Percentiles rank a stretch among this genome's conserved stretches.
phyloP scores from a whole-genome alignment of 2,329 filamentous ascomycete genomes.

The Fusarium nelsonii region DNA sequence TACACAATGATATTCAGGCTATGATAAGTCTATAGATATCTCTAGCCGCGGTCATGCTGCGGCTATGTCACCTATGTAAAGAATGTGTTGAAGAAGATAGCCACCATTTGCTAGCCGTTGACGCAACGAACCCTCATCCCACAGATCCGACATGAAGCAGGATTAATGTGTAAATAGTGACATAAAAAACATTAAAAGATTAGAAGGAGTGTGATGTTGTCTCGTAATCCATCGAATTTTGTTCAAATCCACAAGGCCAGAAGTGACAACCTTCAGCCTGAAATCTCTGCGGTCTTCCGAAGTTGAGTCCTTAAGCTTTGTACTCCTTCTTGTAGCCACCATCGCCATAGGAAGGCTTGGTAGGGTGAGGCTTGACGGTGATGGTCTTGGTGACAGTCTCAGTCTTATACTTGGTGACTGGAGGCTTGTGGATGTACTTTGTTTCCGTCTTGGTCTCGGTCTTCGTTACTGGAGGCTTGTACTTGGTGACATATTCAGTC shows the following conservation, averaged over 20 bases:
- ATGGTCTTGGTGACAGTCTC: conserved; percentile 13
- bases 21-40: conserved; percentile 23
- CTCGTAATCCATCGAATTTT: conserved; percentile 7
- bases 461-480: conserved; percentile 14
- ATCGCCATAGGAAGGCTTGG: neutral
- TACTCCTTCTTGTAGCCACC: conserved; percentile 21
- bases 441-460: conserved; percentile 11
- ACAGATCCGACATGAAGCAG: neutral
- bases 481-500: neutral
- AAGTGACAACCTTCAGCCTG: neutral
- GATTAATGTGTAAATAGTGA: neutral
- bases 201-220: conserved; percentile 17
- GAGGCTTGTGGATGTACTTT: conserved; percentile 24
- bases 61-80: conserved; percentile 37
- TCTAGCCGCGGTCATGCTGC: conserved; percentile 16
- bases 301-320: conserved; percentile 10
- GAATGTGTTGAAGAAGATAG: conserved; percentile 35
- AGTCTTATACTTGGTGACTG: conserved; percentile 15
- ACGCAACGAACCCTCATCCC: neutral
- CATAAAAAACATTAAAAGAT: conserved; percentile 17
- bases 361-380: conserved; percentile 7
- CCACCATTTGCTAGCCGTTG: conserved; percentile 2
- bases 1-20: conserved; percentile 2
- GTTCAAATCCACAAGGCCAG: neutral
- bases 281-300: neutral